Evolutionary conservation across 495 filamentous ascomycete genomes (phyloP).

Genomic region (Hypoxylon crocopeplum): DNA sequence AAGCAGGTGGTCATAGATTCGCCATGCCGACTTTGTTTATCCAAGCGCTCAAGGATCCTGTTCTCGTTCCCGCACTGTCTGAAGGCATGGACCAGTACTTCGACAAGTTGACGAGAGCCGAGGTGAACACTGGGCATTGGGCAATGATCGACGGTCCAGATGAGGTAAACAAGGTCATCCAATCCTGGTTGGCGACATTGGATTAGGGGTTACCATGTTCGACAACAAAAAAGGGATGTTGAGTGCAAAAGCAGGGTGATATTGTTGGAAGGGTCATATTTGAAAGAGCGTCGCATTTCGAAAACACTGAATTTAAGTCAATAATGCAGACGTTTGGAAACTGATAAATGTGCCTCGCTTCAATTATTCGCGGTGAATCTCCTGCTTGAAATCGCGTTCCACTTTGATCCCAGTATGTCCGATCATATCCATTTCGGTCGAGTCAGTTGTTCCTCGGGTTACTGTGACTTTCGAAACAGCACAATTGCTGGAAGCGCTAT

Average conservation of each 20-base stretch:
- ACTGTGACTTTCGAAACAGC: constrained; percentile 19
- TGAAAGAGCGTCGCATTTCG: no score
- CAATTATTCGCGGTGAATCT: constrained; percentile 15
- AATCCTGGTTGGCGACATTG: constrained; percentile 10
- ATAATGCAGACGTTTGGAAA: no score
- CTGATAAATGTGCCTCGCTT: no score
- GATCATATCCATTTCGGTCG: constrained; percentile 17
- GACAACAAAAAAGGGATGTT: no score
- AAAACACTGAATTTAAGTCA: no score
- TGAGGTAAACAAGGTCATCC: constrained; percentile 10
- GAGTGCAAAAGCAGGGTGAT: no score
- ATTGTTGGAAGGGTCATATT: no score
- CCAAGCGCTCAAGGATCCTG: constrained; percentile 9
- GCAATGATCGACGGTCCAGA: constrained; percentile 2
- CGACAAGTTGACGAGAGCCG: constrained; percentile 16
- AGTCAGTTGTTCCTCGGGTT: constrained; percentile 4
- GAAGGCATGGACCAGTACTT: constrained; percentile 10
- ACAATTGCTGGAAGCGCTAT: constrained; percentile 9
- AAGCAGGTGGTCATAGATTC: constrained; percentile 9
- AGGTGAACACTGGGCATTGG: constrained; percentile 13
- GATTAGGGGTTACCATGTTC: not conserved
- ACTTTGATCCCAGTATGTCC: constrained; percentile 18
- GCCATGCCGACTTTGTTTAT: constrained; percentile 12
- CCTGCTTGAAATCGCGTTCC: constrained; percentile 23
- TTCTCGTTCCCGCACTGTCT: constrained; percentile 12